Conservation (phyloP, 352 stramenopile genomes). For the Phytophthora citricola region DNA sequence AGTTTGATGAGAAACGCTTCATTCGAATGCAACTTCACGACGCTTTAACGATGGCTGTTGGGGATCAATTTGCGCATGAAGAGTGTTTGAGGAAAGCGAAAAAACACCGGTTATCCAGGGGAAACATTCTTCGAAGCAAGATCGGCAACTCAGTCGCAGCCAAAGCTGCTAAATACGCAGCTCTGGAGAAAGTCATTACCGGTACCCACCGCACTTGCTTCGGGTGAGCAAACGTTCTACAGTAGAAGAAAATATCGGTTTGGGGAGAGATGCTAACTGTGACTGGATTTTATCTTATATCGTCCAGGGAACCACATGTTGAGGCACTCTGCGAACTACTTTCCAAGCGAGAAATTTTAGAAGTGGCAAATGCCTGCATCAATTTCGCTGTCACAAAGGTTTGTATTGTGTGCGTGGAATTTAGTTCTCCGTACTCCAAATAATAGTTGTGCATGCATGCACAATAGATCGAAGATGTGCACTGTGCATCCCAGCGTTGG, state of each 20-base stretch:
- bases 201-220: conserved; percentile 27
- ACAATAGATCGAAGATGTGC: conserved; percentile 69
- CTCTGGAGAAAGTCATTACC: conserved; percentile 29
- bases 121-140: conserved; percentile 21
- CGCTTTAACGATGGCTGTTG: conserved; percentile 28
- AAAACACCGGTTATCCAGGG: conserved; percentile 14
- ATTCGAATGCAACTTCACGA: conserved; percentile 41
- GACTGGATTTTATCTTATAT: background rate
- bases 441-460: background rate
- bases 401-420: background rate
- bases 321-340: conserved; percentile 39
- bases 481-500: conserved; percentile 76
- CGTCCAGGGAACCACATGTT: conserved; percentile 30
- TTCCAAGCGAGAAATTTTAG: conserved; percentile 32
- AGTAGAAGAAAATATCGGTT: background rate
- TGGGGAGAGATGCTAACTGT: background rate
- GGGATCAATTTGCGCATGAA: conserved; percentile 32
- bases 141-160: conserved; percentile 3
- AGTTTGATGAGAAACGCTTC: conserved; percentile 46
- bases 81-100: conserved; percentile 37
- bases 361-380: conserved; percentile 41
- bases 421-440: background rate
- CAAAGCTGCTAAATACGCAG: conserved; percentile 20
- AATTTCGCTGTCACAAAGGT: conserved; percentile 53
- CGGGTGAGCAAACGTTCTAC: conserved; percentile 16